phyloP scores from a whole-genome alignment of 441 rosid species.

The Gossypium lobatum region DNA sequence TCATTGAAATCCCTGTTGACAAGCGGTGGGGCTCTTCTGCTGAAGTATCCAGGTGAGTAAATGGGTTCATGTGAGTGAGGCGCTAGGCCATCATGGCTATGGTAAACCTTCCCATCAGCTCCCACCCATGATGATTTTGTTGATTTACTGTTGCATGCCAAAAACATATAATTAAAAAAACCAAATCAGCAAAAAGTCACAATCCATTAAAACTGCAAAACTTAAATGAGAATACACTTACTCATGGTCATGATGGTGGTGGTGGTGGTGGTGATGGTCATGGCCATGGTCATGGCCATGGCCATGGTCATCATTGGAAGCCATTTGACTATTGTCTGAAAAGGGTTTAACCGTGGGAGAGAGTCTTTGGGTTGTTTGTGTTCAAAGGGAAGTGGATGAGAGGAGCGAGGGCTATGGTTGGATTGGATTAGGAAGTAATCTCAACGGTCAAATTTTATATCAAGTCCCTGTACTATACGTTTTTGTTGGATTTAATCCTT shows the following conservation, averaged over 20 bases:
- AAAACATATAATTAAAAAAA: constrained; percentile 2
- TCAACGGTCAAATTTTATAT: too few species aligned
- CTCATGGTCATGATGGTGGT: constrained; percentile 23
- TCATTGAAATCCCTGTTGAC: constrained; percentile 67
- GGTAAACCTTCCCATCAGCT: constrained; percentile 71
- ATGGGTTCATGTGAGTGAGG: constrained; percentile 97
- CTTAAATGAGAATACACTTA: constrained; percentile 14
- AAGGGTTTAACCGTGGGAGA: not conserved
- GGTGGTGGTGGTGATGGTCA: constrained; percentile 4
- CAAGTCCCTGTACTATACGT: too few species aligned
- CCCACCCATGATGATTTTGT: constrained; percentile 67
- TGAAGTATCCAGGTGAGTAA: constrained; percentile 90
- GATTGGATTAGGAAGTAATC: not conserved
- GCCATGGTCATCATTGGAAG: constrained; percentile 40
- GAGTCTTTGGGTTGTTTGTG: not conserved
- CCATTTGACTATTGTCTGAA: constrained; percentile 35
- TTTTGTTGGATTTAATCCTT: too few species aligned
- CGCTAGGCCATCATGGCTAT: constrained; percentile 95
- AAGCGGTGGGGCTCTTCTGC: constrained; percentile 83
- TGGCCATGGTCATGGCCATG: constrained; percentile 23
- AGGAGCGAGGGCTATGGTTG: not conserved
- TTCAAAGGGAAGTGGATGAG: not conserved
- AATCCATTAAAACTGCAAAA: not conserved
- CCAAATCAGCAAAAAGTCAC: not conserved
- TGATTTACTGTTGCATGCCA: constrained; percentile 23